These are phyloP conservation scores for Spergularia bocconei DNA, from an alignment of 148 eudicot species.

Conservation along the genomic window DNA sequence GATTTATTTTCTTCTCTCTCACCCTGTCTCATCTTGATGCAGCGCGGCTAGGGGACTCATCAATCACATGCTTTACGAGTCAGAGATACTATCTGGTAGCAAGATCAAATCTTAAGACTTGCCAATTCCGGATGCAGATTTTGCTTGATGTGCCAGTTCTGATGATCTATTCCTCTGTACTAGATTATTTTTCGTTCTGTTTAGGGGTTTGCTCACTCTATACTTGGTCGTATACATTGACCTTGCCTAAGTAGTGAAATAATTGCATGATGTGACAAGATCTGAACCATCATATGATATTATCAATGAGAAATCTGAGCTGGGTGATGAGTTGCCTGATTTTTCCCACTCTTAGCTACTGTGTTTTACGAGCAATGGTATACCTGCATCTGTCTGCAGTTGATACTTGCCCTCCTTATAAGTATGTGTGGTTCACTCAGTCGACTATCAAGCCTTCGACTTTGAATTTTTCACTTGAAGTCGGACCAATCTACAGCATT, in stretches of 20 bases:
- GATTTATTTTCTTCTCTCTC: neutral
- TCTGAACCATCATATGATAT: neutral
- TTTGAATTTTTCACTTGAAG: too few relatives aligned
- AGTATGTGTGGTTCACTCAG: neutral
- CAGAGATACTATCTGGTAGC: constrained; percentile 40
- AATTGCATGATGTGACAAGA: neutral
- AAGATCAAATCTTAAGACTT: constrained; percentile 31
- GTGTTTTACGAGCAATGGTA: neutral
- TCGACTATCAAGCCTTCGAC: neutral
- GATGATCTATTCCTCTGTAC: neutral
- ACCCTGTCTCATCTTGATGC: constrained; percentile 18
- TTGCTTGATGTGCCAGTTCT: constrained; percentile 2
- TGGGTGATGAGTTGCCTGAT: neutral
- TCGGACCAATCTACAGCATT: neutral
- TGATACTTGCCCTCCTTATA: neutral
- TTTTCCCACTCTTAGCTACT: neutral
- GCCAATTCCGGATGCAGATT: constrained; percentile 16
- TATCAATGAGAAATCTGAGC: neutral
- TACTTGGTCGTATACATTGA: neutral
- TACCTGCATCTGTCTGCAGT: neutral
- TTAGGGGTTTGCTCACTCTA: neutral
- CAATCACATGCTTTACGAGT: constrained; percentile 41
- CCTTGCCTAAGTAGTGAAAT: neutral
- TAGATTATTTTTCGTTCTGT: neutral
- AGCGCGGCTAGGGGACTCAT: constrained; percentile 51